A percentile compares a stretch with the other conserved stretches of the same genome.
Evolutionary conservation across 106 monocot species (phyloP).

Genomic region (Dendrobium chrysotoxum): DNA sequence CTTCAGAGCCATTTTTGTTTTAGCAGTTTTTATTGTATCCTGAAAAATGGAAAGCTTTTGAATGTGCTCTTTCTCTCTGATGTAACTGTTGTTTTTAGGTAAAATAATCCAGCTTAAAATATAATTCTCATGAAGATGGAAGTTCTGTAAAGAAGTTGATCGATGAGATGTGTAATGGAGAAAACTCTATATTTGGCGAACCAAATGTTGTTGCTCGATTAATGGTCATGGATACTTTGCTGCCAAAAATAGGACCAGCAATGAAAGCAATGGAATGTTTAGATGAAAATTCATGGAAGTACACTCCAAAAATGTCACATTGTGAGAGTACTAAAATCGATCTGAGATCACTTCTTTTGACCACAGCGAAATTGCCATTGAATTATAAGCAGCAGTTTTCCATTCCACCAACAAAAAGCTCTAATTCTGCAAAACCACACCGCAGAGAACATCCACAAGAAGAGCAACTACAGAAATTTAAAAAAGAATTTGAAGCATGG

Average conservation of each 20-base stretch:
- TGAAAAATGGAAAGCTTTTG: neutral
- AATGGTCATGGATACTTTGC: conserved; percentile 73
- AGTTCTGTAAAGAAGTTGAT: conserved; percentile 15
- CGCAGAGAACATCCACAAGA: conserved; percentile 80
- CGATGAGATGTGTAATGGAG: conserved; percentile 29
- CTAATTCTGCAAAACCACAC: conserved; percentile 23
- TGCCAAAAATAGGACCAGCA: conserved; percentile 22
- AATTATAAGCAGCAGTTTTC: conserved; percentile 18
- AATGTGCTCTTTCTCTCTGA: neutral
- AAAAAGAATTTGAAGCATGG: conserved; percentile 88
- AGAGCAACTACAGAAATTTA: conserved; percentile 79
- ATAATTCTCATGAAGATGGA: conserved; percentile 26
- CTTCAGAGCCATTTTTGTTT: no score
- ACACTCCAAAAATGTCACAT: conserved; percentile 5
- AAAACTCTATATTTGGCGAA: conserved; percentile 15
- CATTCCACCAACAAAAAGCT: conserved; percentile 6
- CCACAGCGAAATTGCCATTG: conserved; percentile 13
- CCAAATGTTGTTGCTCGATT: conserved; percentile 68
- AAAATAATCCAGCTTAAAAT: conserved; percentile 24
- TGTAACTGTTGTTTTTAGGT: conserved; percentile 17
- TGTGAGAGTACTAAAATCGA: neutral
- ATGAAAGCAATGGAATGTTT: conserved; percentile 24
- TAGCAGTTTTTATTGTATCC: neutral
- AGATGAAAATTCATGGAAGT: conserved; percentile 13
- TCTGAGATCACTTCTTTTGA: conserved; percentile 3